Base-by-base conservation (phyloP, 1,284 basidiomycete genomes). In the Apiotrichum veenhuisii region DNA sequence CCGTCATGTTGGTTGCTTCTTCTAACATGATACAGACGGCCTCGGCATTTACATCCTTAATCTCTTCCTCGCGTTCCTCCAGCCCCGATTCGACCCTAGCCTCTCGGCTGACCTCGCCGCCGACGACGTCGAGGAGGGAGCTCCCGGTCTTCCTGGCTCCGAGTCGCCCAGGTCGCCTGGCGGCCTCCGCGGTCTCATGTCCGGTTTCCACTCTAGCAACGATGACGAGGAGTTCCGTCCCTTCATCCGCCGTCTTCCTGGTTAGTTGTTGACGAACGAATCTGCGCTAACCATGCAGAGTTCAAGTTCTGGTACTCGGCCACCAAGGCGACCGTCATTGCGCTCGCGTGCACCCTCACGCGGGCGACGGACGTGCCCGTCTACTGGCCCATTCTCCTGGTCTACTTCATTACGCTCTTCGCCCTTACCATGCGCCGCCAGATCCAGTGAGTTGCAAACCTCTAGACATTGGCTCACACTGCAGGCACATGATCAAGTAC, bases 401-500 rank as follows among this genome's bases (percentile, higher is more conserved):
- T 97, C 66, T 96, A 96, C 80, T 92, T 93, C 81, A 85, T 87
- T 74, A 85, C 89, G 50, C 82, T 94, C 47, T 92, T 94, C 71
- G 83, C 87, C 23, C 79, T 95, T 65, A 94, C 91, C 17, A 94
- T 95, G 91, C 83, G 91, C 63, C 82, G 91, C 65, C 91, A 94
- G 79, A 91, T 95, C 70, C 89, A 89, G 91, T 94, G 72, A 68
- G 91, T 83, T 15, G 11, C 3, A 2, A n/a, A 40, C 10, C 11
- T 33, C 40, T 18, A n/a, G n/a, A 43, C 33, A n/a, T 15, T 18
- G 20, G 26, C 30, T 41, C 20, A 46, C 37, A 25, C 50, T 43
- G 12, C 73, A 94, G 91, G 70, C 95, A 98, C 78, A 98, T 98
- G 95, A 89, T 96, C 82, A 95, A 95, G 78, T 97, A 98, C 82